Evolutionary conservation across 768 basidiomycete species (phyloP).

Genomic region (Termitomyces sp.): DNA sequence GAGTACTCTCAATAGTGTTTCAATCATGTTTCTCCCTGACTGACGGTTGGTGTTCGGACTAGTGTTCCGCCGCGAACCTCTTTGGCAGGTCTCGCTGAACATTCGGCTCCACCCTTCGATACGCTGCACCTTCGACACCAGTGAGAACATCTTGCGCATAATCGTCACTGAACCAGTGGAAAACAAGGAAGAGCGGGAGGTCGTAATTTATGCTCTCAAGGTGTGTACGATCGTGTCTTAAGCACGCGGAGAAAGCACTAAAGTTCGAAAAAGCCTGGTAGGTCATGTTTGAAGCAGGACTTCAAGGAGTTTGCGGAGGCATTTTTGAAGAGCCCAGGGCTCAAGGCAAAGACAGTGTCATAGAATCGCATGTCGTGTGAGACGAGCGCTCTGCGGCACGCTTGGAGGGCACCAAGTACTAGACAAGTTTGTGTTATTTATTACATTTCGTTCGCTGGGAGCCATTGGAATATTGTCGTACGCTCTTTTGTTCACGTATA

Average conservation of each 20-base stretch:
- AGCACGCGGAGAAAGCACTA: conserved; percentile 8
- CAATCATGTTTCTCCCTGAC: neutral
- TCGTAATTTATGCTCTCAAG: conserved; percentile 66
- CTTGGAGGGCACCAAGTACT: neutral
- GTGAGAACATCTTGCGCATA: conserved; percentile 53
- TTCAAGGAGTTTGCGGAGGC: conserved; percentile 51
- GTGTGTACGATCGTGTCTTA: conserved; percentile 26
- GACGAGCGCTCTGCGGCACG: neutral
- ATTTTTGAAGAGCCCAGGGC: conserved; percentile 36
- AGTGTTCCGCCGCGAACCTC: conserved; percentile 72
- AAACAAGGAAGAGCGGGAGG: conserved; percentile 29
- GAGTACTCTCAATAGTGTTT: conserved; percentile 17
- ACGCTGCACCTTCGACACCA: conserved; percentile 54
- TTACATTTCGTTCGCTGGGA: neutral
- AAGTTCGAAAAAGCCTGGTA: conserved; percentile 29
- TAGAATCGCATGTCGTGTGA: neutral
- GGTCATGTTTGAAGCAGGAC: conserved; percentile 47
- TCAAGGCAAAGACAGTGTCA: conserved; percentile 11
- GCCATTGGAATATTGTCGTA: neutral
- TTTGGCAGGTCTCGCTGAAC: conserved; percentile 71
- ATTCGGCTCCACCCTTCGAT: conserved; percentile 51
- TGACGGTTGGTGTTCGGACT: neutral
- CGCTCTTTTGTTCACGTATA: neutral
- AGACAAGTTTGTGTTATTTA: neutral
- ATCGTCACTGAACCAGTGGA: conserved; percentile 46